Evolutionary conservation across 495 filamentous ascomycete species (phyloP).

Genomic region (Penicillium parvum): DNA sequence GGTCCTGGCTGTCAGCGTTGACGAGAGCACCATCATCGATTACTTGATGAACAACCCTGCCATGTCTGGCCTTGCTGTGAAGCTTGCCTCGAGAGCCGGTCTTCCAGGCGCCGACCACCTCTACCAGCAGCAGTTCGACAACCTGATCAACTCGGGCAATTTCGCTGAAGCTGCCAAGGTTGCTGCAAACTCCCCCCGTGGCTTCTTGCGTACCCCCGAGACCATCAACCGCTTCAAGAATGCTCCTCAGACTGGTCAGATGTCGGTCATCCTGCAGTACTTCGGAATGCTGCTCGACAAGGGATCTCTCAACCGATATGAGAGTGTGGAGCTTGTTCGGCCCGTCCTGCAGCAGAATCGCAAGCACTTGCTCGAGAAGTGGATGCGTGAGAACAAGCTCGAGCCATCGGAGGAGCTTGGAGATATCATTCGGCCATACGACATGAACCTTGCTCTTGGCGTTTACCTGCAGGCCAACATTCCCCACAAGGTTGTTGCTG

Average conservation of each 20-base stretch:
- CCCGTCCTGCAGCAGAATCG: constrained; percentile 89
- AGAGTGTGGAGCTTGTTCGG: constrained; percentile 88
- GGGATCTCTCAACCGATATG: constrained; percentile 83
- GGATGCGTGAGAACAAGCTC: constrained; percentile 92
- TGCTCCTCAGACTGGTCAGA: constrained; percentile 64
- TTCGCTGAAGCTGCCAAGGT: constrained; percentile 89
- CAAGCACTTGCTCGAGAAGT: constrained; percentile 96
- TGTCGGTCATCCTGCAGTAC: constrained; percentile 94
- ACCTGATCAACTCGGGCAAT: constrained; percentile 67
- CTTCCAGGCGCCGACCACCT: constrained; percentile 93
- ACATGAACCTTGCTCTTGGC: constrained; percentile 73
- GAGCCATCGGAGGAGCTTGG: constrained; percentile 93
- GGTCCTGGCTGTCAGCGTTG: constrained; percentile 86
- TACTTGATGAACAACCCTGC: constrained; percentile 96
- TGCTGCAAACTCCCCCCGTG: constrained; percentile 92
- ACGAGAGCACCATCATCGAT: constrained; percentile 84
- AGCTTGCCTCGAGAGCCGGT: constrained; percentile 89
- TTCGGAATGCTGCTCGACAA: constrained; percentile 97
- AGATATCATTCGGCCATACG: constrained; percentile 86
- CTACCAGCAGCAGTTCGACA: constrained; percentile 88
- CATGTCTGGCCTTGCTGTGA: constrained; percentile 84
- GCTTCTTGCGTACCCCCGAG: constrained; percentile 87
- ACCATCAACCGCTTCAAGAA: constrained; percentile 95
- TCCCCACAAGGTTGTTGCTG: constrained; percentile 87
- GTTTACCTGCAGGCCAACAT: constrained; percentile 88